These are phyloP conservation scores for Phytophthora lateralis DNA, from an alignment of 352 stramenopile species.

Conservation along the genomic window DNA sequence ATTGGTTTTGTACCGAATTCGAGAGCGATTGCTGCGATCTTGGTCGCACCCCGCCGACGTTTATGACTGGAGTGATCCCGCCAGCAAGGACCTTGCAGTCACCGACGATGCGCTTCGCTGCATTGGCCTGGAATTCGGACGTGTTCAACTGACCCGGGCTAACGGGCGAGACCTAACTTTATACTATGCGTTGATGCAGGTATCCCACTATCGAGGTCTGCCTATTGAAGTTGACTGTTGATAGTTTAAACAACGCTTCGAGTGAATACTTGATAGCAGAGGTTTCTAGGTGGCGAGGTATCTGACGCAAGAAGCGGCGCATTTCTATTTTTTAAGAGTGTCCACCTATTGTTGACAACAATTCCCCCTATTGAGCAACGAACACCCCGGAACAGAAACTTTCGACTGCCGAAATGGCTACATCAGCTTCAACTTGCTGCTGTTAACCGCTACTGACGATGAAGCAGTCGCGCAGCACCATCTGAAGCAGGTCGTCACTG, in stretches of 20 bases:
- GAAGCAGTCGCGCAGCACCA: slow-evolving; percentile 72
- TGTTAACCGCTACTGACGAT: not conserved
- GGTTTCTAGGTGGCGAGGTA: not conserved
- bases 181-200: not conserved
- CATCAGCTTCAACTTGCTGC: slow-evolving; percentile 9
- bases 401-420: slow-evolving; percentile 28
- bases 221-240: not conserved
- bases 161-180: slow-evolving; percentile 2
- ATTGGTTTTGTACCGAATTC: slow-evolving; percentile 4
- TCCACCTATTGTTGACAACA: not conserved
- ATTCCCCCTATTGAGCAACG: not conserved
- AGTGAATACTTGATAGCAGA: not conserved
- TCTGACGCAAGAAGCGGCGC: not conserved
- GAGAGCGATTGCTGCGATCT: slow-evolving; percentile 5
- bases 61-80: not conserved
- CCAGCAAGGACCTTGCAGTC: not conserved
- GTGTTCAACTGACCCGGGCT: slow-evolving; percentile 22
- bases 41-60: not conserved
- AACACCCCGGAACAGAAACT: slow-evolving; percentile 3
- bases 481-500: slow-evolving; percentile 60
- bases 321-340: not conserved
- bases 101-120: slow-evolving; percentile 15
- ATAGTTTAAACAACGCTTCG: no score
- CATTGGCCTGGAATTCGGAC: slow-evolving; percentile 15
- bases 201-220: not conserved